These are phyloP conservation scores for Mantamonas sphyraenae DNA, from an alignment of 78 protist species.

Conservation along the genomic window DNA sequence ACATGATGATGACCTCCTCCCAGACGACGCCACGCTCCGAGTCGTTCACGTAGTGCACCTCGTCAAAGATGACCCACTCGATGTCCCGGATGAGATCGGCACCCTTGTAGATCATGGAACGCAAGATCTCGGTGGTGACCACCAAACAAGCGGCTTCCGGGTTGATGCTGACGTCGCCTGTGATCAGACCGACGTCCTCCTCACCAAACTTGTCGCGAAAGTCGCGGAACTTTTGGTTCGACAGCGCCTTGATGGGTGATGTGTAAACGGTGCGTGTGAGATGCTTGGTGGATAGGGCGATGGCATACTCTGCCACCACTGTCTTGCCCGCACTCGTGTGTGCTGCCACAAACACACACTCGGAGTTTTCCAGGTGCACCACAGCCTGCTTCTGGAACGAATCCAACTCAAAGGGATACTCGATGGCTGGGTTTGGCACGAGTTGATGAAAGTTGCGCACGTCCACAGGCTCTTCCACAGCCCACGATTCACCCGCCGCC, in stretches of 20 bases:
- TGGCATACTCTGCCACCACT: constrained; percentile 91
- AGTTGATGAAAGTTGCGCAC: too few species aligned
- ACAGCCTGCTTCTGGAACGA: constrained; percentile 85
- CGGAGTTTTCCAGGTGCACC: constrained; percentile 68
- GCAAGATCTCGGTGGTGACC: constrained; percentile 92
- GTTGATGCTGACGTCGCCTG: constrained; percentile 89
- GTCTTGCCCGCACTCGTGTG: constrained; percentile 98
- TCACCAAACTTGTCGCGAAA: constrained; percentile 36
- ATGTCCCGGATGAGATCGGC: constrained; percentile 79
- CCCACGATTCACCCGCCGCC: not conserved
- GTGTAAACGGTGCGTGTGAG: constrained; percentile 88
- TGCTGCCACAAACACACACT: constrained; percentile 86
- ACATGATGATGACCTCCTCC: constrained; percentile 90
- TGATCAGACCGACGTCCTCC: constrained; percentile 85
- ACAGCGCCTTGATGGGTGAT: constrained; percentile 92
- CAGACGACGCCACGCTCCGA: constrained; percentile 90
- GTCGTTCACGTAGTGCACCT: constrained; percentile 82
- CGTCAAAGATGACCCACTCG: constrained; percentile 92
- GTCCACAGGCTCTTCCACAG: not conserved
- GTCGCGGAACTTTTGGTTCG: constrained; percentile 91
- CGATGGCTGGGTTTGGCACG: too few species aligned
- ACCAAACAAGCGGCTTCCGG: constrained; percentile 85
- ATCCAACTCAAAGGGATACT: constrained; percentile 88
- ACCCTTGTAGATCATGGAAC: constrained; percentile 67
- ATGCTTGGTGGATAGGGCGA: constrained; percentile 61